These are phyloP conservation scores for Nothomitra cinnamomea DNA, from an alignment of 2,329 filamentous ascomycete genomes.

Conservation along the genomic window DNA sequence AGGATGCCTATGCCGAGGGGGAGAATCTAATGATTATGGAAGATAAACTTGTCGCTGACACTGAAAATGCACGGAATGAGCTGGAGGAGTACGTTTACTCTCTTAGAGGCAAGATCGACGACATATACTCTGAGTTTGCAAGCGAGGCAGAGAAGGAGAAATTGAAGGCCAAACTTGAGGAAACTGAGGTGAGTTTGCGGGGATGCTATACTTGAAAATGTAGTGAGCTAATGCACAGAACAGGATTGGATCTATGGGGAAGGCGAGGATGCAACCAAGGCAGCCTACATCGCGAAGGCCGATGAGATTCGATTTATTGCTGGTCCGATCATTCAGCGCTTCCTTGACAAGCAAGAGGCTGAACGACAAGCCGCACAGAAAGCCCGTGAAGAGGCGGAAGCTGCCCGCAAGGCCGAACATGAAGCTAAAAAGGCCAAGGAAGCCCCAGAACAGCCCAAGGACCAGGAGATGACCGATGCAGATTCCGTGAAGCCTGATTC, in stretches of 20 bases:
- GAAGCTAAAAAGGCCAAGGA: constrained; percentile 59
- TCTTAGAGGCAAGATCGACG: constrained; percentile 85
- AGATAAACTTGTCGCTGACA: constrained; percentile 95
- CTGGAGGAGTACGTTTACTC: constrained; percentile 97
- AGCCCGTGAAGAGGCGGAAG: constrained; percentile 46
- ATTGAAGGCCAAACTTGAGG: constrained; percentile 66
- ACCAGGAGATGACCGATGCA: constrained; percentile 42
- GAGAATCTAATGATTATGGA: constrained; percentile 90
- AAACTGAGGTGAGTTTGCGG: constrained; percentile 54
- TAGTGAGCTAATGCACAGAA: neutral
- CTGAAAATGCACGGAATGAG: constrained; percentile 99
- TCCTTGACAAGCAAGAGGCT: constrained; percentile 85
- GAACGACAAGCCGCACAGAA: constrained; percentile 59
- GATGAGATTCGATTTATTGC: constrained; percentile 86
- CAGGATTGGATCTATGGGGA: constrained; percentile 98
- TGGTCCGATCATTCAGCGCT: constrained; percentile 81
- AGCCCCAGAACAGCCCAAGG: constrained; percentile 25
- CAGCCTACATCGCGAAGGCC: constrained; percentile 83
- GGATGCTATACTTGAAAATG: neutral
- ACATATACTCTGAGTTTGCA: constrained; percentile 74
- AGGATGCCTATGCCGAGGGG: constrained; percentile 56
- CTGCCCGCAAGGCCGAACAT: constrained; percentile 44
- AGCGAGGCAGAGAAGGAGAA: constrained; percentile 85
- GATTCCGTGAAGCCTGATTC: constrained; percentile 17
- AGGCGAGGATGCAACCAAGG: constrained; percentile 86